These are phyloP conservation scores for Castanea crenata DNA, from an alignment of 306 rosid species.

Conservation along the genomic window DNA sequence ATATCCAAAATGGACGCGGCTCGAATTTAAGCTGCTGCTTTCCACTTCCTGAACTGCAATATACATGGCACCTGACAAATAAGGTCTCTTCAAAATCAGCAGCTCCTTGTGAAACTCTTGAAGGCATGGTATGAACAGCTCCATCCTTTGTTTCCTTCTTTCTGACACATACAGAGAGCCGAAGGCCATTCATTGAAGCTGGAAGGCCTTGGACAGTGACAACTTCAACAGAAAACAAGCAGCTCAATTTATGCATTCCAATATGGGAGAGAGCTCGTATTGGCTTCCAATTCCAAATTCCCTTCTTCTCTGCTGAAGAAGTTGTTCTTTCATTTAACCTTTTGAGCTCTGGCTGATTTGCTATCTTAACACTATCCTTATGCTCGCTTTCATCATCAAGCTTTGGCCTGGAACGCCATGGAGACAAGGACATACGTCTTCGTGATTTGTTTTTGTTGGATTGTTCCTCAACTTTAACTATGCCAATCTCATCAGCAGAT, in stretches of 20 bases:
- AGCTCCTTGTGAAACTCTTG: constrained; percentile 83
- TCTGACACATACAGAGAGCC: constrained; percentile 74
- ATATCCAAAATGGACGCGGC: constrained; percentile 79
- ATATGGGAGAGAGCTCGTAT: constrained; percentile 82
- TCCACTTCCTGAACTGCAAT: constrained; percentile 41
- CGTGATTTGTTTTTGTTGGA: constrained; percentile 38
- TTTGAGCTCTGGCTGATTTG: constrained; percentile 30
- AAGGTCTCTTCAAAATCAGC: constrained; percentile 98
- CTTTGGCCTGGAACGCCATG: constrained; percentile 77
- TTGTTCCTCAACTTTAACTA: constrained; percentile 23
- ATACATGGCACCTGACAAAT: constrained; percentile 76
- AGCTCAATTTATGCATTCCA: constrained; percentile 81
- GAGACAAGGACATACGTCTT: constrained; percentile 83
- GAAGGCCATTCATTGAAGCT: constrained; percentile 87
- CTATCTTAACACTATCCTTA: constrained; percentile 2
- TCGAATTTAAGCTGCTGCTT: constrained; percentile 69
- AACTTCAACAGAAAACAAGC: constrained; percentile 82
- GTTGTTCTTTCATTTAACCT: constrained; percentile 34
- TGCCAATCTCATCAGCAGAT: constrained; percentile 36
- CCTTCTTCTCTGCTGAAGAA: constrained; percentile 54
- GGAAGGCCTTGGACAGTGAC: constrained; percentile 86
- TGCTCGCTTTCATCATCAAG: constrained; percentile 35
- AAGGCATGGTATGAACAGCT: constrained; percentile 91
- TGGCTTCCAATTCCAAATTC: constrained; percentile 97
- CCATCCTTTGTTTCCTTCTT: constrained; percentile 97